Base-by-base conservation (phyloP, 805 yeast species). In the Metschnikowia hibisci region DNA sequence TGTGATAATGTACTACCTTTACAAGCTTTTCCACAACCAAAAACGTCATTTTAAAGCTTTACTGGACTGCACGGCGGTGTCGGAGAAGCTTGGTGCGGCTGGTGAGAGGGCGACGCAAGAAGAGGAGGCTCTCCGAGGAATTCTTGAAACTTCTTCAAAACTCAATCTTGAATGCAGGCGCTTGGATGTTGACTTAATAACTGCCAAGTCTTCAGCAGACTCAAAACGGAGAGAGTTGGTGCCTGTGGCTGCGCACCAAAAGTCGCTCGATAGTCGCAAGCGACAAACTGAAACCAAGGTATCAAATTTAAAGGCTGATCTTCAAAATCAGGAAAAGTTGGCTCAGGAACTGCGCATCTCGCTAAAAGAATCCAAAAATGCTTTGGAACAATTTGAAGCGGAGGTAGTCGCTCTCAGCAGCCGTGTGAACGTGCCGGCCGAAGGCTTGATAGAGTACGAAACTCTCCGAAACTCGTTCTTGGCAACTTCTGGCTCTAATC, bases 21-120 rank as follows among this genome's bases (percentile, higher is more conserved):
- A 85, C 73, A 78, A 80, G 51, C 62, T 89, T 10, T 84, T 70
- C 55, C 87, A 84, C 55, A 69, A 81, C 54, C 79, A 80, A 52
- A 54, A 61, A 47, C 61, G 60, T 29, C 71, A 69, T 53, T 57
- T 61, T 29, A 60, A 63, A 18, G 52, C 70, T 41, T 55, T 78
- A 41, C 64, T 66, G 20, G 57, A 58, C 2, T 46, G 69, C 11
- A 32, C 51, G 6, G 14, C 40, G 11, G 23, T 52, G 8, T 22
- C 46, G 6, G 48, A 41, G n/a, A 41, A 38, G 26, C 43, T 50
- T n/a, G 38, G 42, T 6, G 32, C 38, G 13, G 29, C 50, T 3
- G 69, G 70, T 41, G 52, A 51, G 37, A 46, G 50, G 10, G 48
- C 64, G 20, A 34, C 56, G n/a, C 46, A 53, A 3, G 62, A 61